phyloP scores from a whole-genome alignment of 257 asterid genomes.

The Verbascum thapsus region DNA sequence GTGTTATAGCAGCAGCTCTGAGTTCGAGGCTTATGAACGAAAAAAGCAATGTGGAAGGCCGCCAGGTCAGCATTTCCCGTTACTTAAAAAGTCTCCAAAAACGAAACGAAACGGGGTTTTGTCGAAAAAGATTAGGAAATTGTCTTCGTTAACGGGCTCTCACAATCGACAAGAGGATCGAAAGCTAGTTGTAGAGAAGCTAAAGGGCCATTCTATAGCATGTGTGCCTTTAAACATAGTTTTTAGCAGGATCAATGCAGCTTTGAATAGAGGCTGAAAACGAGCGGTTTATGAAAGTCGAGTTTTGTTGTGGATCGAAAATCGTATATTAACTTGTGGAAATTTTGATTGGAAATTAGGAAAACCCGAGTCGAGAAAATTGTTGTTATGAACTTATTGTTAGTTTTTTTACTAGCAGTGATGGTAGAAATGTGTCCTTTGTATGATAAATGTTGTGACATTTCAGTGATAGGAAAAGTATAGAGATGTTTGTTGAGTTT shows the following conservation, averaged over 20 bases:
- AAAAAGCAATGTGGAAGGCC: no score
- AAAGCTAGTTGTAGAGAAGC: conserved; percentile 49
- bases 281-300: conserved; percentile 34
- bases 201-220: conserved; percentile 63
- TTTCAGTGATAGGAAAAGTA: conserved; percentile 24
- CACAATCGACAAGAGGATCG: conserved; percentile 38
- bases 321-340: no score
- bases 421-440: conserved; percentile 33
- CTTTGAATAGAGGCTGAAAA: conserved; percentile 32
- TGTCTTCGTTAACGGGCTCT: conserved; percentile 62
- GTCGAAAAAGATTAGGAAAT: conserved; percentile 66
- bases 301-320: no score
- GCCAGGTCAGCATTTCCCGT: no score
- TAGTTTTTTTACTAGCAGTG: conserved; percentile 31
- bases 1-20: conserved; percentile 49
- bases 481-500: conserved; percentile 27
- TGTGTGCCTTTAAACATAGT: conserved; percentile 72
- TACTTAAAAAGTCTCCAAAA: conserved; percentile 34
- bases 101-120: conserved; percentile 38
- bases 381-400: neutral
- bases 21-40: conserved; percentile 29
- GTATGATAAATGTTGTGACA: conserved; percentile 40
- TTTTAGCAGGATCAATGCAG: conserved; percentile 55
- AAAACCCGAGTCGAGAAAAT: conserved; percentile 12
- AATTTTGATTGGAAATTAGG: conserved; percentile 31